phyloP scores from a whole-genome alignment of 495 filamentous ascomycete genomes.

The Durotheca rogersii region DNA sequence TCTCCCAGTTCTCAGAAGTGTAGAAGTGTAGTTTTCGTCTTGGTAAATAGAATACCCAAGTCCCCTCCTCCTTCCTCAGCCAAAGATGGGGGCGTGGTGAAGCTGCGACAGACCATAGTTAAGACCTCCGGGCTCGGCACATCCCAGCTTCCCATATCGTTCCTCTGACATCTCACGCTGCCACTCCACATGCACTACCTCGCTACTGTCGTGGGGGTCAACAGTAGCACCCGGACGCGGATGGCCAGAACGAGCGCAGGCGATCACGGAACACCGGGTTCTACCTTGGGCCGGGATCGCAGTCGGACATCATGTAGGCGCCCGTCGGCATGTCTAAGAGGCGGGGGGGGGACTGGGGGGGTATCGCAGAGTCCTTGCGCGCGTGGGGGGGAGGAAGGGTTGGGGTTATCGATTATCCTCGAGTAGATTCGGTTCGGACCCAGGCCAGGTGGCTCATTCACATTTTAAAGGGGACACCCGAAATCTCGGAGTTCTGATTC shows the following conservation, averaged over 20 bases:
- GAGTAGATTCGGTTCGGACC: no score
- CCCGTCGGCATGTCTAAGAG: conserved; percentile 6
- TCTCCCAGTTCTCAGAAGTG: no score
- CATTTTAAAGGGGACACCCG: no score
- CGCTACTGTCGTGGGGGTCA: conserved; percentile 21
- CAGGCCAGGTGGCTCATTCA: no score
- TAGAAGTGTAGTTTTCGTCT: no score
- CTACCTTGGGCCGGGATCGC: conserved; percentile 6
- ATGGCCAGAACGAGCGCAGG: conserved; percentile 6
- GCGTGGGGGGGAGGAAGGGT: conserved; percentile 8
- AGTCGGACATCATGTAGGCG: background rate
- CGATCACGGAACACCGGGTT: conserved; percentile 6
- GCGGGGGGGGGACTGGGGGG: no score
- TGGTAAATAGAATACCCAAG: background rate
- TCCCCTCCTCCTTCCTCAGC: background rate
- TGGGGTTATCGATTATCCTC: no score
- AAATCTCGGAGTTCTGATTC: no score
- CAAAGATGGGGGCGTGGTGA: conserved; percentile 1
- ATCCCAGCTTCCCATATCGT: conserved; percentile 9
- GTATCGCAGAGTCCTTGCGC: conserved; percentile 5
- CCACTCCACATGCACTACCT: conserved; percentile 11
- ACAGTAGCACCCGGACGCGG: conserved; percentile 10
- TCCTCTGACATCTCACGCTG: conserved; percentile 12
- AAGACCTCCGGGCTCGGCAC: background rate
- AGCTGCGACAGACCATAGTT: background rate